Conservation (phyloP, 2,329 filamentous ascomycete genomes). For the Elsinoe arachidis region DNA sequence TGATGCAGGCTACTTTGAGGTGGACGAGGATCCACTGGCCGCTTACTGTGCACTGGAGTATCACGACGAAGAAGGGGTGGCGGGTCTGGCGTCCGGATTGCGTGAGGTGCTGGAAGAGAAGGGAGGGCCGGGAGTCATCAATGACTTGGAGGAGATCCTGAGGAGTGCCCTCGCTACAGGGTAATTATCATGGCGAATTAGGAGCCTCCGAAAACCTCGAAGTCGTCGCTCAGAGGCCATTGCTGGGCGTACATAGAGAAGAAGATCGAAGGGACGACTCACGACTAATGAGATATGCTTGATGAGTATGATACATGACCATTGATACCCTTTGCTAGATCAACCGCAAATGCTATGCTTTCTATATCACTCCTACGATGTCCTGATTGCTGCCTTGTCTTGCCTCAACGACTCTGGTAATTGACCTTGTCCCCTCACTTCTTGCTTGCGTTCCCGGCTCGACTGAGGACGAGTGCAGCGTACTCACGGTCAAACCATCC, state of each 20-base stretch:
- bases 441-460: no score
- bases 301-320: constrained; percentile 7
- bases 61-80: not conserved
- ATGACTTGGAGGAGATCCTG: not conserved
- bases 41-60: not conserved
- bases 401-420: no score
- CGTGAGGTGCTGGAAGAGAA: no score
- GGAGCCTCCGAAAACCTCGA: not conserved
- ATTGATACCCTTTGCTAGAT: constrained; percentile 9
- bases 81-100: not conserved
- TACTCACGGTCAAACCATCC: no score
- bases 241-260: no score
- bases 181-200: not conserved
- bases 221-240: no score
- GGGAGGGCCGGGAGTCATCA: not conserved
- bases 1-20: not conserved
- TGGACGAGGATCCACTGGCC: not conserved
- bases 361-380: not conserved
- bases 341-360: not conserved
- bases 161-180: not conserved
- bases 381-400: no score
- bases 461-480: no score
- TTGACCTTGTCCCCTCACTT: no score
- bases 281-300: not conserved
- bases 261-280: no score